These are phyloP conservation scores for Mycena floridula DNA, from an alignment of 768 basidiomycete species.

Conservation along the genomic window DNA sequence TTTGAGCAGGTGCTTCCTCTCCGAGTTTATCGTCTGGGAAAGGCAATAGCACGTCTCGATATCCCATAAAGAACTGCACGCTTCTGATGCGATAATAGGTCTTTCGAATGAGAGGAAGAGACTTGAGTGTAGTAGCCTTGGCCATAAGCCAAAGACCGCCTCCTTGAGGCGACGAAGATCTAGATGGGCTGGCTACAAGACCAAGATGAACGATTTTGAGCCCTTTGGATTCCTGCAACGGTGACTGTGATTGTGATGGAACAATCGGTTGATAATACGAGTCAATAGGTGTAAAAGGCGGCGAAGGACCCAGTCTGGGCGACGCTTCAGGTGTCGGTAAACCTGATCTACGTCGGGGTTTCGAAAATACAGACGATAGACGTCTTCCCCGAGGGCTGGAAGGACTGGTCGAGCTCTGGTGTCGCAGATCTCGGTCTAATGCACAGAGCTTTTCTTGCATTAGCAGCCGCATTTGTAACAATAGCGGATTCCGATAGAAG, in stretches of 20 bases:
- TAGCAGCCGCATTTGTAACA: constrained; percentile 60
- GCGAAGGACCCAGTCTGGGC: constrained; percentile 29
- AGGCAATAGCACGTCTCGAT: constrained; percentile 45
- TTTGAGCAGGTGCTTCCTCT: constrained; percentile 25
- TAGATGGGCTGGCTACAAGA: constrained; percentile 33
- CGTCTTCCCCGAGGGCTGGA: constrained; percentile 29
- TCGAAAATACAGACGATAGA: constrained; percentile 48
- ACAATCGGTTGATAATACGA: background rate
- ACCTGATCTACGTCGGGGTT: constrained; percentile 42
- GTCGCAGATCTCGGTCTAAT: constrained; percentile 46
- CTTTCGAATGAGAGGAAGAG: constrained; percentile 41
- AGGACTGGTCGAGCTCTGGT: constrained; percentile 13
- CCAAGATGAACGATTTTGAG: constrained; percentile 52
- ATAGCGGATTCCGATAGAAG: constrained; percentile 54
- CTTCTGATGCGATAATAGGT: constrained; percentile 58
- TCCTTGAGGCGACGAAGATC: constrained; percentile 13
- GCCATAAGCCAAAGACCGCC: constrained; percentile 19
- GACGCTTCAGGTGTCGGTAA: constrained; percentile 43
- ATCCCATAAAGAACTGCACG: constrained; percentile 62
- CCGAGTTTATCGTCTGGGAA: constrained; percentile 27
- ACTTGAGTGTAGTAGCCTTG: constrained; percentile 41
- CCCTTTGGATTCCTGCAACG: background rate
- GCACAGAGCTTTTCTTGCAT: constrained; percentile 55
- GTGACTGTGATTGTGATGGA: background rate
- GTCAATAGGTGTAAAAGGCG: constrained; percentile 17